These are phyloP conservation scores for Ogataea glucozyma DNA, from an alignment of 805 yeast genomes.

Conservation along the genomic window DNA sequence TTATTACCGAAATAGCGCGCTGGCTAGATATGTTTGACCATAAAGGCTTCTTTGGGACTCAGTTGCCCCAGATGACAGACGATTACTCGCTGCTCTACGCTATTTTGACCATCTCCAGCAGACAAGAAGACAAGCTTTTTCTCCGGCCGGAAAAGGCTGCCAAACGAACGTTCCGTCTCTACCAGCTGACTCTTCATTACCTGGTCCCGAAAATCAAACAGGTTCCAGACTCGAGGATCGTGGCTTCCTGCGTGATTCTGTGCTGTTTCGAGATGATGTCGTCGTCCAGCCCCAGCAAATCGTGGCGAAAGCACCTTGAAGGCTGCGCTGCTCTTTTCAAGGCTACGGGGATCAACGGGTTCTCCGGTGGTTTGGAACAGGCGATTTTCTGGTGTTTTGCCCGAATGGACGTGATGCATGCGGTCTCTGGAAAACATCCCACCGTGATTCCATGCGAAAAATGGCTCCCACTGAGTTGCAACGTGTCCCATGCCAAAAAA, in stretches of 20 bases:
- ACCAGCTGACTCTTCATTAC: constrained; percentile 25
- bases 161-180: constrained; percentile 20
- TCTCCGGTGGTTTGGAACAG: constrained; percentile 36
- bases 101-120: constrained; percentile 22
- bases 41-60: constrained; percentile 22
- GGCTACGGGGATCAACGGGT: constrained; percentile 41
- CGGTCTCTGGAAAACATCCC: constrained; percentile 40
- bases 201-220: constrained; percentile 17
- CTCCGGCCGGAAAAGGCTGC: constrained; percentile 11
- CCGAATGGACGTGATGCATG: constrained; percentile 44
- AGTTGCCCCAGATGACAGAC: constrained; percentile 20
- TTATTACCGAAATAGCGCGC: constrained; percentile 20
- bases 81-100: constrained; percentile 19
- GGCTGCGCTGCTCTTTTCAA: constrained; percentile 43
- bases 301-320: constrained; percentile 44
- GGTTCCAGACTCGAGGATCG: constrained; percentile 16
- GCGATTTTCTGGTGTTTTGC: constrained; percentile 46
- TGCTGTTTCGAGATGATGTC: constrained; percentile 46
- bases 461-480: constrained; percentile 36
- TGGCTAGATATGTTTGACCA: constrained; percentile 32
- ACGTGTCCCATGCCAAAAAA: constrained; percentile 24
- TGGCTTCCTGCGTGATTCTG: constrained; percentile 27
- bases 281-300: constrained; percentile 33
- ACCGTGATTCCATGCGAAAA: constrained; percentile 37
- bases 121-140: constrained; percentile 20